Conservation (phyloP, 805 yeast genomes). For the Sungouiozyma intestinalis region DNA sequence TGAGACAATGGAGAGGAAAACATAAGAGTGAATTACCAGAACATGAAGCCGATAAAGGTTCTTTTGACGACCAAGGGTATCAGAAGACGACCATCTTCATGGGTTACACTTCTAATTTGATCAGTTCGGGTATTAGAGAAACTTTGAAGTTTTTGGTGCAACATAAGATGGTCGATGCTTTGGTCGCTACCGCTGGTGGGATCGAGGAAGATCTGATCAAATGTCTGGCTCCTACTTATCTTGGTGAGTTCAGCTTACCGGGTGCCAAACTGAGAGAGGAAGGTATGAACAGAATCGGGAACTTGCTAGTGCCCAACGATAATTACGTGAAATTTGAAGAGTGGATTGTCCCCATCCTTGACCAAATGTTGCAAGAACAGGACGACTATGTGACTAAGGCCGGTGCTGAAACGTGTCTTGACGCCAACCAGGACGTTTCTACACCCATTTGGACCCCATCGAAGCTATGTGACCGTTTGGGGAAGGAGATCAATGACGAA, state of each 20-base stretch:
- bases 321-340: constrained; percentile 96
- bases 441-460: constrained; percentile 85
- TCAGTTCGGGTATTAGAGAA: constrained; percentile 89
- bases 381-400: constrained; percentile 47
- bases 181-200: constrained; percentile 98
- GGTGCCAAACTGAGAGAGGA: constrained; percentile 81
- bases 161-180: constrained; percentile 87
- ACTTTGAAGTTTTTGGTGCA: constrained; percentile 83
- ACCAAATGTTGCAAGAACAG: constrained; percentile 81
- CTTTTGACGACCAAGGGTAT: constrained; percentile 63
- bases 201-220: constrained; percentile 95
- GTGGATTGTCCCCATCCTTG: constrained; percentile 95
- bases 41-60: constrained; percentile 54
- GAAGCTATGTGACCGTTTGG: constrained; percentile 80
- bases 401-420: constrained; percentile 41
- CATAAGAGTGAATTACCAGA: constrained; percentile 59
- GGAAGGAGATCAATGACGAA: constrained; percentile 92
- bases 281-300: constrained; percentile 97
- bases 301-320: constrained; percentile 92
- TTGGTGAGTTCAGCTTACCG: constrained; percentile 80
- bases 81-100: constrained; percentile 86
- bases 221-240: constrained; percentile 89
- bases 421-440: constrained; percentile 39
- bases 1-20: constrained; percentile 90
- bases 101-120: constrained; percentile 94